A percentile compares a stretch with the other conserved stretches of the same genome.
Conservation (phyloP, 257 asterid species). For the Fraxinus anomala region DNA sequence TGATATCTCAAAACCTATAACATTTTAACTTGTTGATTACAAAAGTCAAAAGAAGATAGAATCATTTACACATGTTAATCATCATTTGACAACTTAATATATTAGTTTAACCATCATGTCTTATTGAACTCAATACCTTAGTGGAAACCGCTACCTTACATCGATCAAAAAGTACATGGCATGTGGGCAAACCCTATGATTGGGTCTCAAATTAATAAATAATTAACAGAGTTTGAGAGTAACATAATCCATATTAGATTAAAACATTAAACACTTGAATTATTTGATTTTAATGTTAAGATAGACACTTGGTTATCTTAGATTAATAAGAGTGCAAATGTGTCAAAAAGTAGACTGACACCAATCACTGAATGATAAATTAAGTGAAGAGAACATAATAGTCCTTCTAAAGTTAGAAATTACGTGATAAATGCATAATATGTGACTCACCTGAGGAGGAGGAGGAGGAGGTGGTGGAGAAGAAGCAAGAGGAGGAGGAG, state of each 20-base stretch:
- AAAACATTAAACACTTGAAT: neutral
- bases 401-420: neutral
- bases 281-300: neutral
- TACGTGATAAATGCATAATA: neutral
- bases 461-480: no score
- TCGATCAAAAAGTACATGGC: neutral
- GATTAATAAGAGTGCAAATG: neutral
- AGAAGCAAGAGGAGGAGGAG: no score
- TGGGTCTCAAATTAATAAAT: no score
- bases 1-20: neutral
- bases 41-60: no score
- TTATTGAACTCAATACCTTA: neutral
- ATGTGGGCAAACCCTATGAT: neutral
- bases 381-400: neutral
- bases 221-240: neutral
- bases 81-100: no score
- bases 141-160: neutral
- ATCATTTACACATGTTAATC: no score
- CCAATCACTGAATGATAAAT: neutral
- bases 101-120: no score
- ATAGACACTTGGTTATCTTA: neutral
- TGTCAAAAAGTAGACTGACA: neutral
- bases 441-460: neutral
- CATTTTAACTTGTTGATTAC: no score
- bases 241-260: neutral